Evolutionary conservation across 345 rosid genomes (phyloP), one percentile per base, ranked within the genome.

Genomic region (Brassica rapa): DNA sequence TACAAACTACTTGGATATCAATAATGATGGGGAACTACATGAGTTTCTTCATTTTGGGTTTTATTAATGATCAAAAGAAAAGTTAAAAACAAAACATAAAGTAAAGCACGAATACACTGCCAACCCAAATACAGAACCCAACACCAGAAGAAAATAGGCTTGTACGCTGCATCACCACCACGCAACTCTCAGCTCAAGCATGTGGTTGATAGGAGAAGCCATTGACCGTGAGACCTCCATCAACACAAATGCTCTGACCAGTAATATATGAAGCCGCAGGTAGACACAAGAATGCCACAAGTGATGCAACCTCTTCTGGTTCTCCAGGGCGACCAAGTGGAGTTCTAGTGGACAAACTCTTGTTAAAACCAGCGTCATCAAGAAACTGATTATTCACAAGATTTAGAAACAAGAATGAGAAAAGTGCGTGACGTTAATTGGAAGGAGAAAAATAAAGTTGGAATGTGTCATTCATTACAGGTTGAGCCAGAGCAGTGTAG

Each of bases 261-360:
- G 87, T 86, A 5, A 86, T 85, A 77, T 88, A 89, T 0, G 93
- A 88, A 37, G 91, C 86, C 19, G 84, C 87, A 1, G 89, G 88
- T 39, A 88, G 69, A 80, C 89, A 86, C 25, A 90, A 71, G 74
- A 84, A 88, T 4, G 70, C 87, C 61, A 82, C 93, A 5, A 84
- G 10, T 4, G 86, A 71, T 19, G 95, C 84, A 2, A 87, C 90
- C 59, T 90, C 93, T 14, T 61, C 60, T 0, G 87, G 75, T 35
- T 86, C 86, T 59, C 88, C 91, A 0, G 51, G 9, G 1, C 90
- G 88, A 56, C 80, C 84, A 19, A 87, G 75, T 2, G 90, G 90
- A 61, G 87, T 85, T 70, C 85, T 81, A 25, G 80, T 9, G 0
- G 12, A 15, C 61, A 74, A 49, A 3, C 3, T 37, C 0, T 80